Evolutionary conservation across 2,329 filamentous ascomycete species (phyloP), one percentile per base, ranked within the genome.

Genomic region (Mycosphaerelloides madeirae): DNA sequence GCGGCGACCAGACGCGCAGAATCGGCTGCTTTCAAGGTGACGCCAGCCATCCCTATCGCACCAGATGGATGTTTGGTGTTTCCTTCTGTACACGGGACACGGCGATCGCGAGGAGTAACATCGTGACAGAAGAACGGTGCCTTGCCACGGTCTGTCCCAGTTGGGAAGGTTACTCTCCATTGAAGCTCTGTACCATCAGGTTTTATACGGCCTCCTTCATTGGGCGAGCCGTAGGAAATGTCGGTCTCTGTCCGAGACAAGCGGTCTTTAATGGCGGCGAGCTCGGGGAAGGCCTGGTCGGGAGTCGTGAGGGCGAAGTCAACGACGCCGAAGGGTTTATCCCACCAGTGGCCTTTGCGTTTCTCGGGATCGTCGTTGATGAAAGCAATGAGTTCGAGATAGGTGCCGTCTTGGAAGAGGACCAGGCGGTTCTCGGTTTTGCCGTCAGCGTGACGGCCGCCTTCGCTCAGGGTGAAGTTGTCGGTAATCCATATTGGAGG

Each of bases 41-140:
- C 58, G 3, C 64, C 59, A 1, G 69, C 69, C 12, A 81, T 67
- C 0, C 81, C 80, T 12, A 70, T 54, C 0, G 70, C 77, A 0
- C 72, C 73, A 6, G 67, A 76, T 0, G 75, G 66, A 63, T 84
- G 81, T 11, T 56, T 63, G 3, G 67, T 67, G 12, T 61, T 65
- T 3, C 46, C 54, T 0, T 64, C 55, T 1, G 58, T 51, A 3
- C 69, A 55, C 6, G 81, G 79, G 2, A 83, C 81, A 0, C 82
- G 65, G 2, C 78, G 58, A n/a, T 65, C 53, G 6, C 82, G 63
- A 2, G 72, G 65, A 2, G 81, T 84, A 11, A 77, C 64, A 59
- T 86, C 83, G 36, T 84, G 71, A 55, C 79, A 83, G 71, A 77
- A 85, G 54, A 85, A 85, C 0, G 82, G 83, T 9, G 81, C 57